These are phyloP conservation scores for Danielozyma ontarioensis DNA, from an alignment of 805 yeast genomes.

Conservation along the genomic window DNA sequence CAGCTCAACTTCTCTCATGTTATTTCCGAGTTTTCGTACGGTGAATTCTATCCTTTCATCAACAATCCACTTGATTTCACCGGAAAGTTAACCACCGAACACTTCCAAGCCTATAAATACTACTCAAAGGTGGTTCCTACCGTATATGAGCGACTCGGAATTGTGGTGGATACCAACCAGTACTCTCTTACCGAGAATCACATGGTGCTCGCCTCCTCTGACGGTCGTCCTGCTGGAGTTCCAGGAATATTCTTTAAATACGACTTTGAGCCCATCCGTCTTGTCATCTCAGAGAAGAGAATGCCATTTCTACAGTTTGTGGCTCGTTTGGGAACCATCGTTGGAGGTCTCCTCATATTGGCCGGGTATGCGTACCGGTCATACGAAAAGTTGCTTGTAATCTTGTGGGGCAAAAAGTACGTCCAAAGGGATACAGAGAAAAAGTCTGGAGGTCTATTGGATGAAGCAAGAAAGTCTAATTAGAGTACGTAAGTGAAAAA, in stretches of 20 bases:
- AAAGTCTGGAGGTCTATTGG: slow-evolving; percentile 29
- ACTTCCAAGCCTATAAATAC: slow-evolving; percentile 55
- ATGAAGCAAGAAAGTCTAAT: too few species aligned
- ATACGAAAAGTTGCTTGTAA: slow-evolving; percentile 48
- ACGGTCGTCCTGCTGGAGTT: slow-evolving; percentile 22
- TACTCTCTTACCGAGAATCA: slow-evolving; percentile 64
- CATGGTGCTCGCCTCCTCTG: slow-evolving; percentile 10
- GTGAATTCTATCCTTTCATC: slow-evolving; percentile 81
- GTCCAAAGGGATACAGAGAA: slow-evolving; percentile 46
- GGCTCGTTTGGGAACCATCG: slow-evolving; percentile 70
- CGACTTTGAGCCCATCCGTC: slow-evolving; percentile 82
- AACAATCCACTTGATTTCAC: slow-evolving; percentile 85
- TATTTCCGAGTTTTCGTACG: slow-evolving; percentile 84
- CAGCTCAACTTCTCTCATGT: slow-evolving; percentile 76
- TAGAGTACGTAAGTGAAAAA: too few species aligned
- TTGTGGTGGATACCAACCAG: slow-evolving; percentile 74
- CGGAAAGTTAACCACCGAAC: slow-evolving; percentile 48
- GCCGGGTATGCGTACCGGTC: slow-evolving; percentile 61
- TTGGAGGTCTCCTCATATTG: slow-evolving; percentile 74
- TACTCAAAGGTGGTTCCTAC: slow-evolving; percentile 82
- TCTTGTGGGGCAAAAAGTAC: slow-evolving; percentile 54
- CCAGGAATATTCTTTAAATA: slow-evolving; percentile 85
- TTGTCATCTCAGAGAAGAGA: slow-evolving; percentile 65
- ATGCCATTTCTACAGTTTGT: slow-evolving; percentile 75
- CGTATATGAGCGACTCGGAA: slow-evolving; percentile 63